Conservation (phyloP, 2,329 filamentous ascomycete species). For the Penicillium sp. region DNA sequence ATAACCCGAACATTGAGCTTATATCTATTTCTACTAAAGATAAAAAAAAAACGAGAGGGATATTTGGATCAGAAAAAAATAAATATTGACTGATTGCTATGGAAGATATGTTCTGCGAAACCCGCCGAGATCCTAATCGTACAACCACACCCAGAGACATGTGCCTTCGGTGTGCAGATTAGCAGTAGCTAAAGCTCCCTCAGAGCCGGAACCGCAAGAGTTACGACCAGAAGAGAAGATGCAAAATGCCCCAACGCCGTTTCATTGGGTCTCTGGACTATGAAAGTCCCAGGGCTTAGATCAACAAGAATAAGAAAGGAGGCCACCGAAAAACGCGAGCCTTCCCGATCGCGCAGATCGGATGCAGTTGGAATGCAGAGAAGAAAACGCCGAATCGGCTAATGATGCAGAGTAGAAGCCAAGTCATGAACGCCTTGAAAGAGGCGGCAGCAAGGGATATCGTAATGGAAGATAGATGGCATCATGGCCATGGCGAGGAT, state of each 20-base stretch:
- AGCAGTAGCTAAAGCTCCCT: constrained; percentile 3
- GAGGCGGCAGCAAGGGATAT: constrained; percentile 15
- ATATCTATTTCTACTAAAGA: neutral
- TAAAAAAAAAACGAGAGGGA: neutral
- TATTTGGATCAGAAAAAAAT: neutral
- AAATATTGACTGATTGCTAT: constrained; percentile 18
- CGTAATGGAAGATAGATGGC: constrained; percentile 9
- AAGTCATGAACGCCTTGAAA: constrained; percentile 11
- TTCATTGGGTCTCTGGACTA: constrained; percentile 2
- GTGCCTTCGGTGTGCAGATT: constrained; percentile 6
- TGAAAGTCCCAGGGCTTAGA: constrained; percentile 7
- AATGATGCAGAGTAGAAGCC: constrained; percentile 18
- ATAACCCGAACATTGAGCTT: neutral
- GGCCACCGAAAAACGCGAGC: neutral
- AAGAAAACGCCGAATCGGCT: constrained; percentile 24
- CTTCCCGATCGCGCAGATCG: neutral
- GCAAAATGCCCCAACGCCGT: constrained; percentile 12
- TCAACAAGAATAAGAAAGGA: neutral
- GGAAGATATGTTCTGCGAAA: constrained; percentile 19
- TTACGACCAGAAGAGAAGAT: constrained; percentile 20
- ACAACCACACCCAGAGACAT: constrained; percentile 9
- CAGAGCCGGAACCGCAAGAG: constrained; percentile 8
- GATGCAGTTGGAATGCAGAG: constrained; percentile 17
- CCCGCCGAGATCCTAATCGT: constrained; percentile 15
- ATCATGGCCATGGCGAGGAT: constrained; percentile 6